Evolutionary conservation across 2,329 filamentous ascomycete species (phyloP), one percentile per base, ranked within the genome.

Genomic region (Rhynchosporium agropyri): DNA sequence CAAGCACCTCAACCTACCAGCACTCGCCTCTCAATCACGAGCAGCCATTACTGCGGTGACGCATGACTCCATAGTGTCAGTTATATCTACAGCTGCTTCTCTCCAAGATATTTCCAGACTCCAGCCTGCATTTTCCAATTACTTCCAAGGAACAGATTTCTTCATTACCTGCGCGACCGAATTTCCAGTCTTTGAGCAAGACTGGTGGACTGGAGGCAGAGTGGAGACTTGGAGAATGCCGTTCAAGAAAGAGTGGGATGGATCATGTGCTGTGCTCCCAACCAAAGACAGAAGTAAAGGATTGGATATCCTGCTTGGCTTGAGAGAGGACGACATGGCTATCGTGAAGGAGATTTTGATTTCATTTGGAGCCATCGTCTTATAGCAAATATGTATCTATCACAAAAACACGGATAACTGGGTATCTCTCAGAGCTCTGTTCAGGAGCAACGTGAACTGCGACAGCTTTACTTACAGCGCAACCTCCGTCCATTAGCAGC

Each of bases 401-500:
- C 40, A 15, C 12, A 43, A 43, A 43, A 8, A 43, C n/a, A 43
- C 9, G 33, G 9, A 36, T 6, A 36, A 6, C 1, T 5, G 33
- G 9, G 33, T 36, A 6, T 36, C 9, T 36, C 5, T 36, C 33
- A 36, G 9, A 9, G 33, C 5, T 36, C 5, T 6, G 33, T 9
- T 36, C 33, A 9, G 9, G 33, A 36, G 33, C 33, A 36, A 9
- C 33, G 33, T 36, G 9, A 36, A 36, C 9, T 5, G 9, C 9
- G 5, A 5, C 5, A 36, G 9, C 9, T 36, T 36, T 5, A 9
- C 33, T 36, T 36, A 36, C 26, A 56, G 40, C 12, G 53, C 53
- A 56, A 43, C 53, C n/a, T 45, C 53, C 12, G 53, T 56, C 53
- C 53, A 56, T 10, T 56, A 38, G 7, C 38, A 56, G 28, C 31